phyloP scores from a whole-genome alignment of 257 asterid species.

The Solanum raphanifolium region DNA sequence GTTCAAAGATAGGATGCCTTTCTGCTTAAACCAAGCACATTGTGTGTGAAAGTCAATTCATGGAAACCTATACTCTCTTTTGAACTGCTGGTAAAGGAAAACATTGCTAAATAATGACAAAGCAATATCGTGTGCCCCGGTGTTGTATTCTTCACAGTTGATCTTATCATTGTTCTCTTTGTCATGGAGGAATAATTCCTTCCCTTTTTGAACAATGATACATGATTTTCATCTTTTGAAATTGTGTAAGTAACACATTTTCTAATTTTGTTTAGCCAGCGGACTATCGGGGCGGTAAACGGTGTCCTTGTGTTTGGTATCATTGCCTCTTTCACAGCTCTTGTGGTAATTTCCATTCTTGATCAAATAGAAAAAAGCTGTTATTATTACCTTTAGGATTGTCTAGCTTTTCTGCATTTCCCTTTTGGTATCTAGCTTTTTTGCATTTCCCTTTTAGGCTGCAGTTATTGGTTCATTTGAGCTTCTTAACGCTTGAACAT shows the following conservation, averaged over 20 bases:
- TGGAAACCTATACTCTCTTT: neutral
- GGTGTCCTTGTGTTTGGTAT: constrained; percentile 69
- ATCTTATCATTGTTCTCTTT: neutral
- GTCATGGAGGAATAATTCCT: neutral
- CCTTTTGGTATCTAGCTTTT: neutral
- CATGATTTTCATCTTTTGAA: neutral
- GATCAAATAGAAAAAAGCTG: neutral
- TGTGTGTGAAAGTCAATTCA: neutral
- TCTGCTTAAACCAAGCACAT: neutral
- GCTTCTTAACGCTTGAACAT: neutral
- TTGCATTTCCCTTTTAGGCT: neutral
- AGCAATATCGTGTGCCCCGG: neutral
- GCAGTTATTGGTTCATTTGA: neutral
- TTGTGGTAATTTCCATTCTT: constrained; percentile 56
- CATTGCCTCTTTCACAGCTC: constrained; percentile 54
- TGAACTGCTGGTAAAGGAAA: neutral
- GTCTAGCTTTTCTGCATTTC: neutral
- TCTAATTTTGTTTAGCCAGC: constrained; percentile 48
- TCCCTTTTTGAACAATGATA: neutral
- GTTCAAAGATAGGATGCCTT: neutral
- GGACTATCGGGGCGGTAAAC: constrained; percentile 74
- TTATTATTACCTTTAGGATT: neutral
- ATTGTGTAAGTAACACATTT: constrained; percentile 4
- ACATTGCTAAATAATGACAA: neutral
- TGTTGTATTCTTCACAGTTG: neutral